Base-by-base conservation (phyloP, 164 flowering plant genomes). In the Malania oleifera region DNA sequence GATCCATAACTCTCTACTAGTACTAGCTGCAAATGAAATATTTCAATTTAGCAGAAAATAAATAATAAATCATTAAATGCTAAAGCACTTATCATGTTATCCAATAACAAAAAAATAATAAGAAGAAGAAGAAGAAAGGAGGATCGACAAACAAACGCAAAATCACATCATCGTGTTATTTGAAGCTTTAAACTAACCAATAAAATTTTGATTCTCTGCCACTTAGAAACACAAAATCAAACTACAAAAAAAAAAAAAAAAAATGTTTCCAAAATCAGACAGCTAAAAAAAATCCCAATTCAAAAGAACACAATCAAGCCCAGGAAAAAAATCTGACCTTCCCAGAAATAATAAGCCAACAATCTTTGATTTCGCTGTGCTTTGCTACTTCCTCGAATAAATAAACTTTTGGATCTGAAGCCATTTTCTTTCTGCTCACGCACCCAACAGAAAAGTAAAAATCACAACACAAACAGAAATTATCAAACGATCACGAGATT, bases 301-400 rank as follows among this genome's bases (percentile, higher is more conserved):
- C n/a, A n/a, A 31, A 49, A 2, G 31, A 48, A 41, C 11, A 17
- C 15, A 59, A 52, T 11, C 43, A 31, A 48, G 40, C n/a, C 2
- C 13, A 19, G 23, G 44, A 52, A 26, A 48, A 34, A 63, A 52
- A 71, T 59, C 77, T 39, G 55, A 87, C 92, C 96, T 88, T 88
- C 45, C 96, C 96, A 44, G 76, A 53, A 34, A 90, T 90, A 56
- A 90, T 64, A 37, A 90, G 84, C 95, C 95, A 90, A 50, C 95
- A 87, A 75, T 90, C 97, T 56, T 90, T 78, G 60, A 75, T 75
- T 37, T 68, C 58, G 69, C 77, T 79, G 75, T 90, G 97, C 82
- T 70, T 78, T 0, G 71, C 49, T 34, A 87, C 91, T 52, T 90
- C 95, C 50, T 81, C 95, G 47, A 85, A 85, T 0, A 19, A 1